Evolutionary conservation across 495 filamentous ascomycete species (phyloP).

Genomic region (Penicillium samsonianum): DNA sequence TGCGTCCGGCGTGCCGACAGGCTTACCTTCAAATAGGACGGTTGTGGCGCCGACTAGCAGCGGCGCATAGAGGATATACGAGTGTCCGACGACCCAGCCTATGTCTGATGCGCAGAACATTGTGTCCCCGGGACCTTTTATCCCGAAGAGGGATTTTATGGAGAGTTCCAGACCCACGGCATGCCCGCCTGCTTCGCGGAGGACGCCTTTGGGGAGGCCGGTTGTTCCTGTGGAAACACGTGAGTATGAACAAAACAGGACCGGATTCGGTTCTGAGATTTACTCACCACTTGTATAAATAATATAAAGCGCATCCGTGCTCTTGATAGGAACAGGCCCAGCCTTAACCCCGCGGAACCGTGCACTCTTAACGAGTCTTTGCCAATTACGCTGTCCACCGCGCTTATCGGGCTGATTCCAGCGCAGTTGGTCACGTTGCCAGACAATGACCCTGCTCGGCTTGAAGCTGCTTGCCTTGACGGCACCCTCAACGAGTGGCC

Average conservation of each 20-base stretch:
- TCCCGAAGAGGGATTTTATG: slow-evolving; percentile 75
- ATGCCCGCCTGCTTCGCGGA: slow-evolving; percentile 82
- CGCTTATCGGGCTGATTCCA: slow-evolving; percentile 68
- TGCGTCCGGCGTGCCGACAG: slow-evolving; percentile 84
- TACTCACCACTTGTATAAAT: slow-evolving; percentile 75
- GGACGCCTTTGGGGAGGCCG: slow-evolving; percentile 83
- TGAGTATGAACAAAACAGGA: slow-evolving; percentile 1
- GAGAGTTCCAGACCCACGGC: slow-evolving; percentile 82
- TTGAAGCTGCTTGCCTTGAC: slow-evolving; percentile 59
- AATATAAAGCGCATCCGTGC: slow-evolving; percentile 79
- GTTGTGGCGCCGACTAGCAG: slow-evolving; percentile 83
- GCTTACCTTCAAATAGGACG: slow-evolving; percentile 89
- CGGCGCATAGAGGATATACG: slow-evolving; percentile 82
- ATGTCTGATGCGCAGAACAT: slow-evolving; percentile 85
- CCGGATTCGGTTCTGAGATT: too few species aligned
- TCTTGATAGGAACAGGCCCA: slow-evolving; percentile 71
- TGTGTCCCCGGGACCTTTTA: slow-evolving; percentile 78
- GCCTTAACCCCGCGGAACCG: slow-evolving; percentile 63
- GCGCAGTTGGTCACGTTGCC: slow-evolving; percentile 72
- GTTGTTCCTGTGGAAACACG: slow-evolving; percentile 62
- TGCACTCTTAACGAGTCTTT: slow-evolving; percentile 68
- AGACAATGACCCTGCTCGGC: slow-evolving; percentile 69
- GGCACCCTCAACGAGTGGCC: slow-evolving; percentile 69
- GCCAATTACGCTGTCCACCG: slow-evolving; percentile 75
- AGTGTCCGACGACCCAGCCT: slow-evolving; percentile 84